Percentiles rank a stretch among this genome's conserved stretches.
Conservation (phyloP, 768 basidiomycete species). For the Pisolithus sp. region DNA sequence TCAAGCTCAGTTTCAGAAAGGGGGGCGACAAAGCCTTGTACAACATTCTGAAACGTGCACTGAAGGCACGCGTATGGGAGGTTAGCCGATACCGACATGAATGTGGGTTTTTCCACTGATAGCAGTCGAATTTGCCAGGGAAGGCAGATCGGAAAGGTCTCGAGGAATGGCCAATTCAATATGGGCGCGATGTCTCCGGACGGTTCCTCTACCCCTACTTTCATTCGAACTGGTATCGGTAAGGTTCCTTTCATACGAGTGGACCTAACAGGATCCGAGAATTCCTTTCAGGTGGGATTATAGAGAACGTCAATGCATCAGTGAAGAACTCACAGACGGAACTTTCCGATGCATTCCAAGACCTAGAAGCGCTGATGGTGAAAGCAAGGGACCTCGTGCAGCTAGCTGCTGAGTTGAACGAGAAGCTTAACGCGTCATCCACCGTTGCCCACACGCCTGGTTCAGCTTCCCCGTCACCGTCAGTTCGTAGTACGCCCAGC, state of each 20-base stretch:
- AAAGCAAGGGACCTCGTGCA: constrained; percentile 92
- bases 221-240: constrained; percentile 27
- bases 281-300: constrained; percentile 62
- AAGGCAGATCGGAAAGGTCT: constrained; percentile 21
- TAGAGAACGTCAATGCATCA: constrained; percentile 66
- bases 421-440: constrained; percentile 56
- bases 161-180: constrained; percentile 17
- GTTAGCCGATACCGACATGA: constrained; percentile 24
- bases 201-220: constrained; percentile 9
- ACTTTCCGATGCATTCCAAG: constrained; percentile 72
- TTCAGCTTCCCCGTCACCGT: background rate
- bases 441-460: constrained; percentile 5
- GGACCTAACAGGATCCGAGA: constrained; percentile 4
- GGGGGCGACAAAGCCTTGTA: constrained; percentile 88
- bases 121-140: constrained; percentile 14
- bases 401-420: constrained; percentile 82
- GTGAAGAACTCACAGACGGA: constrained; percentile 56
- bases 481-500: constrained; percentile 14
- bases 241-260: background rate
- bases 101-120: constrained; percentile 1
- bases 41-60: constrained; percentile 58
- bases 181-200: constrained; percentile 14
- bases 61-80: constrained; percentile 76
- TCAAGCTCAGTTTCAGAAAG: constrained; percentile 86
- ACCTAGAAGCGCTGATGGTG: constrained; percentile 85